These are phyloP conservation scores for Mycosarcoma mackinlayi DNA, from an alignment of 1,284 basidiomycete genomes.

Conservation along the genomic window DNA sequence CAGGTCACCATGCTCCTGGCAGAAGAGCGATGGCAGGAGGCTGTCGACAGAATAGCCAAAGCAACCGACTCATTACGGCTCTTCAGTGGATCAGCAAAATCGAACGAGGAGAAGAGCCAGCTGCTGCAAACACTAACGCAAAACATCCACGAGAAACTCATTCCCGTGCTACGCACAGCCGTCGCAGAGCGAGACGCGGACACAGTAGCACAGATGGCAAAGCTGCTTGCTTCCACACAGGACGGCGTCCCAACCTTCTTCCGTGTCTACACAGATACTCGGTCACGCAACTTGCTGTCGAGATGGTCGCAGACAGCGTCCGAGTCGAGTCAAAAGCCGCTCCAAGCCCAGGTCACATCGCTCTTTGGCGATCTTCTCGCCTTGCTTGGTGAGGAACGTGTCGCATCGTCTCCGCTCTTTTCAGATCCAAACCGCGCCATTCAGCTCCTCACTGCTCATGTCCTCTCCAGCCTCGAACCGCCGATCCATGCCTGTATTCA, in stretches of 20 bases:
- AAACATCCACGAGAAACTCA: constrained; percentile 28
- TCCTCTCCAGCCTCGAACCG: constrained; percentile 37
- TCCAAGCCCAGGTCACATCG: constrained; percentile 19
- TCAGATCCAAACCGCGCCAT: constrained; percentile 25
- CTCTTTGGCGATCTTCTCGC: constrained; percentile 37
- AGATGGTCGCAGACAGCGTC: constrained; percentile 32
- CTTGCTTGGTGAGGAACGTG: constrained; percentile 51
- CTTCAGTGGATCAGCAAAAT: constrained; percentile 36
- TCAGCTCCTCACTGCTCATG: constrained; percentile 26
- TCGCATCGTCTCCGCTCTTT: constrained; percentile 35
- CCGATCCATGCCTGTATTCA: constrained; percentile 21
- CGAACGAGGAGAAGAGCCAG: constrained; percentile 29
- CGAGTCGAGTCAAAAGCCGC: constrained; percentile 19
- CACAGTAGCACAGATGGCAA: constrained; percentile 10
- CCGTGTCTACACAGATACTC: constrained; percentile 26
- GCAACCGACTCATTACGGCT: constrained; percentile 38
- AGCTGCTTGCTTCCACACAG: constrained; percentile 24
- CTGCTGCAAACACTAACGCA: constrained; percentile 32
- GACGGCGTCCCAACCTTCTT: constrained; percentile 29
- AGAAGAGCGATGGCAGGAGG: constrained; percentile 37
- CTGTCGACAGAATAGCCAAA: constrained; percentile 37
- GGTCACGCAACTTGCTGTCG: constrained; percentile 18
- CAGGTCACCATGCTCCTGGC: constrained; percentile 33
- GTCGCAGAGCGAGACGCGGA: constrained; percentile 21
- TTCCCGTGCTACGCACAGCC: constrained; percentile 25